Evolutionary conservation across 208 protist species (phyloP), one percentile per base, ranked within the genome.

Genomic region (Trypanosoma theileri): DNA sequence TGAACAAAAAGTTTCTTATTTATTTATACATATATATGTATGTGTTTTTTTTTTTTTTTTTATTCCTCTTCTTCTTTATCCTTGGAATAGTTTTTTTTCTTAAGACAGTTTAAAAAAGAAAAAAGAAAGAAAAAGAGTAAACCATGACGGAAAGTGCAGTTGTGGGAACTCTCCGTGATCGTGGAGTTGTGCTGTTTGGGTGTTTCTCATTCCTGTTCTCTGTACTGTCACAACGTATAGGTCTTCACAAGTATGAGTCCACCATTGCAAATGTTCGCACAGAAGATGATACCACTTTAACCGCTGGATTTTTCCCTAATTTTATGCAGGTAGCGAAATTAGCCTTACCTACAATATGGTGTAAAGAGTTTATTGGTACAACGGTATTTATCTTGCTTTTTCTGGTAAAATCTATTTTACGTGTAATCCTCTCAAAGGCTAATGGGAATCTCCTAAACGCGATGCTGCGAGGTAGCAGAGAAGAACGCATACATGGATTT

Each of bases 331-430:
- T 95, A 8, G 79, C 69, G 14, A 66, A 69, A 52, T 79, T 93
- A 26, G 86, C 86, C 4, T 69, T 95, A 12, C 90, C 87, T 21
- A 87, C 90, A 28, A 85, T 81, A 73, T 73, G 78, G 41, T 92
- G 85, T 66, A 80, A 86, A 45, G 87, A 95, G 71, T 70, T 76
- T 35, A 7, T 66, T 44, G 90, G 87, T 7, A 89, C 81, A 4
- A 17, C 73, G 58, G 66, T 91, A 40, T 95, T 95, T 65, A 86
- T 95, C 51, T 54, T 86, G 13, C 81, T 95, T 26, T 95, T 95
- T 60, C 79, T 85, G 19, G 69, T 92, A 19, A 93, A 91, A 67
- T 86, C 90, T 1, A 57, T 93, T 31, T 79, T 93, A 42, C 85
- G 85, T 10, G 84, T 92, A 52, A 78, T 69, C 56, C 58, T 83